Evolutionary conservation across 1,139 yeast genomes (phyloP).

Genomic region (Spathaspora sp.): DNA sequence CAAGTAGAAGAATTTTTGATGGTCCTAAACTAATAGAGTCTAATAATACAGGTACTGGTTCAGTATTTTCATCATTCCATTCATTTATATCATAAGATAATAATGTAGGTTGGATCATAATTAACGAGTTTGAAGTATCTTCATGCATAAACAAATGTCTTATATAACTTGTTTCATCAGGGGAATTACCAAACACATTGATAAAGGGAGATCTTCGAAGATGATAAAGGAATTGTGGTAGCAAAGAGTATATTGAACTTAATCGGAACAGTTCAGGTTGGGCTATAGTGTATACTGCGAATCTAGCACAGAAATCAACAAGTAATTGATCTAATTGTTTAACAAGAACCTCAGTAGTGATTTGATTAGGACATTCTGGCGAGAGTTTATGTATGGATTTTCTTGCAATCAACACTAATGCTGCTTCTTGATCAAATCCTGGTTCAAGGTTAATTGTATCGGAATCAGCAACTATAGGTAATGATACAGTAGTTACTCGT

Average conservation of each 20-base stretch:
- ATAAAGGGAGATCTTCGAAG: conserved; percentile 68
- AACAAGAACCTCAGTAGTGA: conserved; percentile 42
- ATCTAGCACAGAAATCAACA: conserved; percentile 80
- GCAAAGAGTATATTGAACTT: conserved; percentile 71
- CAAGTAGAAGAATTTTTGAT: conserved; percentile 59
- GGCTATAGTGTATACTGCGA: conserved; percentile 84
- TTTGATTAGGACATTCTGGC: conserved; percentile 13
- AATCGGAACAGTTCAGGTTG: conserved; percentile 74
- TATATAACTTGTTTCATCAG: conserved; percentile 73
- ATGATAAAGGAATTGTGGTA: conserved; percentile 76
- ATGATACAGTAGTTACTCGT: conserved; percentile 53
- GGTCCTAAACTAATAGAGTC: conserved; percentile 69
- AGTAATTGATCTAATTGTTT: conserved; percentile 87
- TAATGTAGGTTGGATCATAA: conserved; percentile 77
- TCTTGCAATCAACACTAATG: conserved; percentile 61
- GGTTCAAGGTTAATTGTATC: conserved; percentile 36
- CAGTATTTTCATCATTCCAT: conserved; percentile 44
- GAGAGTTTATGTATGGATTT: conserved; percentile 49
- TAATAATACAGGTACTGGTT: conserved; percentile 61
- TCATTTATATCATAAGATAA: conserved; percentile 62
- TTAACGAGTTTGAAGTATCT: conserved; percentile 62
- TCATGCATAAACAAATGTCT: conserved; percentile 68
- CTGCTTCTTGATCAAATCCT: conserved; percentile 71
- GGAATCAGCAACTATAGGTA: conserved; percentile 42
- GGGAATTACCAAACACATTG: conserved; percentile 73